phyloP scores from a whole-genome alignment of 2,329 filamentous ascomycete genomes.

The Scedosporium minutisporum region DNA sequence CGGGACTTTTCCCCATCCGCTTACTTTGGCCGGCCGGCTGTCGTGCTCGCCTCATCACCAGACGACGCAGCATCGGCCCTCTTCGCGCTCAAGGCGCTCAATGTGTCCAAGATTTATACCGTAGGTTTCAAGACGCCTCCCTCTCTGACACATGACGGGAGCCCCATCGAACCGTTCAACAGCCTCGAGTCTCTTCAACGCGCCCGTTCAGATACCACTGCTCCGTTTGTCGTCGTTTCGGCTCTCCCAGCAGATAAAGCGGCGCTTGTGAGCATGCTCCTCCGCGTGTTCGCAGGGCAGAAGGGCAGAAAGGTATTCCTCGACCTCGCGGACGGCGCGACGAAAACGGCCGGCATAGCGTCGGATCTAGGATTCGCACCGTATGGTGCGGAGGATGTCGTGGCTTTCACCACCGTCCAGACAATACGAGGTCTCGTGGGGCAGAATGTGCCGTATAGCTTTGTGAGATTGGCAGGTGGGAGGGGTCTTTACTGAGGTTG shows the following conservation, averaged over 20 bases:
- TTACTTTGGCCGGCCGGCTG: conserved; percentile 64
- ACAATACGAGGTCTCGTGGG: conserved; percentile 69
- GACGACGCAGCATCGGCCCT: conserved; percentile 71
- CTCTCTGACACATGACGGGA: conserved; percentile 46
- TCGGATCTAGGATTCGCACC: conserved; percentile 68
- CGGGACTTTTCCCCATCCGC: conserved; percentile 75
- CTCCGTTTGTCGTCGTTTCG: conserved; percentile 74
- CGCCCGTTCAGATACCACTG: conserved; percentile 36
- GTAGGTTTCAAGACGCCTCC: conserved; percentile 65
- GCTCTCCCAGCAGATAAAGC: conserved; percentile 71
- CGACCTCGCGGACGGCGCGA: conserved; percentile 59
- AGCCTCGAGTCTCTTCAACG: conserved; percentile 55
- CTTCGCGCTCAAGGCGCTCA: conserved; percentile 67
- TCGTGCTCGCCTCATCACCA: conserved; percentile 63
- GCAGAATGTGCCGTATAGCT: conserved; percentile 81
- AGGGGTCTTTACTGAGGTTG: conserved; percentile 33
- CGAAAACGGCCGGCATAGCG: conserved; percentile 52
- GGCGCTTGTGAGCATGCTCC: conserved; percentile 63
- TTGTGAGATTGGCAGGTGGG: conserved; percentile 63
- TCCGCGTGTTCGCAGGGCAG: neutral
- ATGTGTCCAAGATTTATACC: conserved; percentile 71
- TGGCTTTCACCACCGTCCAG: conserved; percentile 77
- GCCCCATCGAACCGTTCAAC: conserved; percentile 72
- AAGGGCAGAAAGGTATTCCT: conserved; percentile 61
- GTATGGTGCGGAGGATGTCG: conserved; percentile 70